phyloP scores from a whole-genome alignment of 2,329 filamentous ascomycete genomes.

The Ceratocystis colombiana region DNA sequence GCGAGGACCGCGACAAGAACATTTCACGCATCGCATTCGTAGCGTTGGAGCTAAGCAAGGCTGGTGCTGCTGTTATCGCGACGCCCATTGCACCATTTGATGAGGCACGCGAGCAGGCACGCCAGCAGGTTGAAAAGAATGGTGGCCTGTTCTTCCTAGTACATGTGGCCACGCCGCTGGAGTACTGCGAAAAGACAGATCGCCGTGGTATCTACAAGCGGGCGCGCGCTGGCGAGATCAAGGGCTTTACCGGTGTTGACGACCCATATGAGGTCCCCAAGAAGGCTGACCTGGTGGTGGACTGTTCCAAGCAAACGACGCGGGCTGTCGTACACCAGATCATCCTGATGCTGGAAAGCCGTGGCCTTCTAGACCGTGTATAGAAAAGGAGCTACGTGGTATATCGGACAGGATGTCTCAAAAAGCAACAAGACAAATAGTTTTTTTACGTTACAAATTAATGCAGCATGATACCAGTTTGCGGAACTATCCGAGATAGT shows the following conservation, averaged over 20 bases:
- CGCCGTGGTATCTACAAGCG: constrained; percentile 79
- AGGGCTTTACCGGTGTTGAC: constrained; percentile 96
- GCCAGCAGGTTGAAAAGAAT: constrained; percentile 75
- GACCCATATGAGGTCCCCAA: constrained; percentile 84
- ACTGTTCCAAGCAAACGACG: constrained; percentile 76
- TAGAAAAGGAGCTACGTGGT: constrained; percentile 30
- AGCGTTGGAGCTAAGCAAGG: constrained; percentile 82
- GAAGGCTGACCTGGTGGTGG: constrained; percentile 75
- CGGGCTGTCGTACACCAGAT: constrained; percentile 96
- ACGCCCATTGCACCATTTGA: constrained; percentile 94
- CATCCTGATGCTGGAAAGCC: constrained; percentile 78
- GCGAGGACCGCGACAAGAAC: constrained; percentile 87
- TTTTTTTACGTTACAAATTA: constrained; percentile 20
- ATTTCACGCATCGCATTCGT: constrained; percentile 95
- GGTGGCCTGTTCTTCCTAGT: constrained; percentile 82
- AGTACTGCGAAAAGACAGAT: constrained; percentile 91
- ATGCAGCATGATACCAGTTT: constrained; percentile 24
- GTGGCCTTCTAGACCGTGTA: constrained; percentile 70
- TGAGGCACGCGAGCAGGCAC: constrained; percentile 61
- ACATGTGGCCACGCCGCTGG: constrained; percentile 86
- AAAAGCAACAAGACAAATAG: constrained; percentile 14
- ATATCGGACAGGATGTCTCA: background rate
- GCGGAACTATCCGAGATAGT: background rate
- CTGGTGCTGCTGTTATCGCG: constrained; percentile 89
- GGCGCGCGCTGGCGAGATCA: constrained; percentile 81